Evolutionary conservation across 768 basidiomycete species (phyloP), one percentile per base, ranked within the genome.

Genomic region (Piloderma croceum): DNA sequence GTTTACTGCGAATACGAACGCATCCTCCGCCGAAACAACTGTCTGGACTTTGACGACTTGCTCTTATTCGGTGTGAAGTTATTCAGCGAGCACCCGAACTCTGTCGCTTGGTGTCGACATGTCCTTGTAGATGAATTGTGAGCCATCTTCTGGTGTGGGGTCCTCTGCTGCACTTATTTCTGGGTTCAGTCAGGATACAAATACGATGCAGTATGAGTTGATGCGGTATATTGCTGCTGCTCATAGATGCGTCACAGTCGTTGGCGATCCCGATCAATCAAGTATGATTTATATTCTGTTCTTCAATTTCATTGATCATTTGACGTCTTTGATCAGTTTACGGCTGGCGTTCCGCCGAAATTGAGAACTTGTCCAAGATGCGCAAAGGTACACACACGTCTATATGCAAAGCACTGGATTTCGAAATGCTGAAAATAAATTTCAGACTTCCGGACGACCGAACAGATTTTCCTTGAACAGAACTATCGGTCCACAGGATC

Each of bases 231-330:
- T 93, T 38, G 84, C 80, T 1, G 51, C 65, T 10, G 51, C 60
- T 4, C 61, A 64, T 24, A 61, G 68, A 21, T 77, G 79, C 45
- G 68, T 90, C 20, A 89, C 83, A 4, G 74, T 92, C 29, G 89
- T 93, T 3, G 90, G 90, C 0, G 90, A 93, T 62, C 90, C 90
- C 0, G 90, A 93, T 58, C 90, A 93, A 56, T 89, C 87, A 1
- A 91, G 83, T 81, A 48, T 20, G 68, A 34, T 24, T 41, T 32
- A 40, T 39, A n/a, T 32, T 36, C 37, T 39, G 23, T 10, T 12
- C 11, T 23, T 27, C n/a, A 5, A 39, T 10, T 27, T 10, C 7
- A 7, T 33, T 22, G 11, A 22, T 18, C 1, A 31, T 24, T 20
- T 18, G 42, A 9, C 38, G 48, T n/a, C 22, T 36, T 47, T 15